Evolutionary conservation across 2,329 filamentous ascomycete genomes (phyloP), one percentile per base, ranked within the genome.

Genomic region (Botrytis galanthina): DNA sequence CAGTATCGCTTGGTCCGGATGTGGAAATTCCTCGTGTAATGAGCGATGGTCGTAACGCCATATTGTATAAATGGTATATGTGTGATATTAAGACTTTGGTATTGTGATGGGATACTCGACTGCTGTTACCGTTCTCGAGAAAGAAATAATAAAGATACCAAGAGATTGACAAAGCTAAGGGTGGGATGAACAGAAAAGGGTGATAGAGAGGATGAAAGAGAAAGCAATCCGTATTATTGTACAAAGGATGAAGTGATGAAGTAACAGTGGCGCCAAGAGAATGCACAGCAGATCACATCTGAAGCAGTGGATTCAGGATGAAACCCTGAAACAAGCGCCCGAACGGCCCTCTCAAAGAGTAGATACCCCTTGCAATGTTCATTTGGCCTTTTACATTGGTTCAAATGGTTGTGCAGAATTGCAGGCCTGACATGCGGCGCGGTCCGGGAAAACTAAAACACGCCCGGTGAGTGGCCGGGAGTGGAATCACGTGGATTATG

Each of bases 1-100:
- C 85, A 60, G 88, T 90, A 80, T 88, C 89, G 66, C 87, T 83
- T 81, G 86, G 85, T 73, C 88, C 87, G 74, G 91, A 86, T 73
- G 85, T 84, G 46, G 91, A 89, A 74, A 93, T 87, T 80, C 88
- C 88, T 77, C 87, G 85, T 61, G 89, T 91, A 80, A 90, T 88
- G 81, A 90, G 84, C 73, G 85, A 84, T 51, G 88, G 88, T 81
- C 87, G 86, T 70, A 84, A 79, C 67, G 88, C 84, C 88, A 90
- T 91, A 67, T 78, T 76, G 72, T 54, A 63, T 37, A 42, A 42
- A 69, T 42, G 18, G 48, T 57, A 51, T 66, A 59, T 63, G 35
- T 57, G 66, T 69, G 26, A 26, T 69, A 42, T 69, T 44, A 37
- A 68, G 48, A 57, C 29, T 66, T 18, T 14, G 44, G 26, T 14